Evolutionary conservation across 2,329 filamentous ascomycete genomes (phyloP).

Genomic region (Fusarium agapanthi): DNA sequence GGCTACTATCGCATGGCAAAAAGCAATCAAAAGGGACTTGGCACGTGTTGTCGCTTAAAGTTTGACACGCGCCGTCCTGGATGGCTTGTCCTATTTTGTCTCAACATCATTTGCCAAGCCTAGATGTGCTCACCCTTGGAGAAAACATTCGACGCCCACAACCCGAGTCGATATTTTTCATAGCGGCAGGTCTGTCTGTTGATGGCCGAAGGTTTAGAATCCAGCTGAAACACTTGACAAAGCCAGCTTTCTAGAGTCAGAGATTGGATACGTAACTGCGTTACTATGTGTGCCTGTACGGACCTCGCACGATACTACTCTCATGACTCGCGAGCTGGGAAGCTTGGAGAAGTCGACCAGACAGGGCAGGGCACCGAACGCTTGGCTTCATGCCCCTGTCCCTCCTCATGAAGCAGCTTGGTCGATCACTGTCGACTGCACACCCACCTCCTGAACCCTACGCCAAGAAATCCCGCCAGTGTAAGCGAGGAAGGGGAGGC

Average conservation of each 20-base stretch:
- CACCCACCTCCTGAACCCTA: conserved; percentile 28
- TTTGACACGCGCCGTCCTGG: conserved; percentile 36
- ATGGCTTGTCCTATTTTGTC: conserved; percentile 30
- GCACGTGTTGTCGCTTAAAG: conserved; percentile 42
- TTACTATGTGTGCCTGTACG: conserved; percentile 7
- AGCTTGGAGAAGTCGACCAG: conserved; percentile 25
- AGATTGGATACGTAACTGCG: conserved; percentile 2
- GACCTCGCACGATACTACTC: conserved; percentile 13
- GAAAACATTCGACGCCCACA: conserved; percentile 9
- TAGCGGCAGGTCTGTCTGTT: background rate
- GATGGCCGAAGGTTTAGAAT: background rate
- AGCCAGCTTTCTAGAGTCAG: background rate
- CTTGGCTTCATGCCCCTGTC: conserved; percentile 32
- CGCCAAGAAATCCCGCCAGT: conserved; percentile 39
- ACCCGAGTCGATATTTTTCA: conserved; percentile 1
- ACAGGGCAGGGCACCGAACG: conserved; percentile 27
- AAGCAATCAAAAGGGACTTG: conserved; percentile 34
- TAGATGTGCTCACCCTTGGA: conserved; percentile 4
- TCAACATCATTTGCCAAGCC: conserved; percentile 24
- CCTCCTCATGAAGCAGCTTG: conserved; percentile 36
- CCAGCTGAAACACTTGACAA: conserved; percentile 18
- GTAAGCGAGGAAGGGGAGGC: conserved; percentile 44
- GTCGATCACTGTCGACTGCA: conserved; percentile 35
- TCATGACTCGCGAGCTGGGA: conserved; percentile 24
- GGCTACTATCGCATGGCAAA: conserved; percentile 27